Conservation (phyloP, 768 basidiomycete genomes). For the Lactifluus hygrophoroides region DNA sequence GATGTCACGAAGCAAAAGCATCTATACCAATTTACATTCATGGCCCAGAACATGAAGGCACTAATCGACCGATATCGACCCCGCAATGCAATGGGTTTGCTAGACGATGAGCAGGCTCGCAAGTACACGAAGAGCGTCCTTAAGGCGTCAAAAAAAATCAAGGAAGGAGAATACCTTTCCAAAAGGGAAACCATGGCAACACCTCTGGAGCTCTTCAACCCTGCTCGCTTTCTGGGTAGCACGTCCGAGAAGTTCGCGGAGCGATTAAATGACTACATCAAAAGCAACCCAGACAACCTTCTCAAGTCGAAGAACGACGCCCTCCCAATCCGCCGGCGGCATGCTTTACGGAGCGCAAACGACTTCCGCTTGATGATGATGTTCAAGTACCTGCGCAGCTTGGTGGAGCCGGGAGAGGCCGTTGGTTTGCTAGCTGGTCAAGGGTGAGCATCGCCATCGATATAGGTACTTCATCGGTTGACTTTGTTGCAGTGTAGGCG, state of each 20-base stretch:
- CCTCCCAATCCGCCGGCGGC: conserved; percentile 37
- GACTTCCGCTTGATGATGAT: conserved; percentile 81
- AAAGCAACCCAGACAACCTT: conserved; percentile 55
- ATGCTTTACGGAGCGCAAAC: conserved; percentile 37
- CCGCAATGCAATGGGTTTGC: conserved; percentile 41
- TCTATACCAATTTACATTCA: conserved; percentile 88
- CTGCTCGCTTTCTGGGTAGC: conserved; percentile 72
- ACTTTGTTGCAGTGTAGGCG: conserved; percentile 63
- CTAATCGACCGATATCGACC: conserved; percentile 68
- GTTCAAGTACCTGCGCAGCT: conserved; percentile 84
- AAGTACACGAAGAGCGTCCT: conserved; percentile 85
- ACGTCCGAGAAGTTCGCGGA: conserved; percentile 89
- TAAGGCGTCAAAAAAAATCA: conserved; percentile 53
- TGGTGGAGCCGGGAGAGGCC: conserved; percentile 98
- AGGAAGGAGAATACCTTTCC: conserved; percentile 34
- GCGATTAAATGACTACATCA: conserved; percentile 70
- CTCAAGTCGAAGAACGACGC: conserved; percentile 37
- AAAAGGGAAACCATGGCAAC: conserved; percentile 62
- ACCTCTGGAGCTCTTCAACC: conserved; percentile 64
- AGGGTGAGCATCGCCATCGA: conserved; percentile 51
- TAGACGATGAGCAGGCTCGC: conserved; percentile 60
- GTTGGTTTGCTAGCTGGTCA: conserved; percentile 95
- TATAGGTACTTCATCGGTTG: neutral
- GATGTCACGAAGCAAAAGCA: conserved; percentile 98
- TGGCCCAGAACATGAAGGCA: conserved; percentile 76